A percentile compares a stretch with the other conserved stretches of the same genome.
phyloP scores from a whole-genome alignment of 2,329 filamentous ascomycete genomes.

The Myriosclerotinia curreyana region DNA sequence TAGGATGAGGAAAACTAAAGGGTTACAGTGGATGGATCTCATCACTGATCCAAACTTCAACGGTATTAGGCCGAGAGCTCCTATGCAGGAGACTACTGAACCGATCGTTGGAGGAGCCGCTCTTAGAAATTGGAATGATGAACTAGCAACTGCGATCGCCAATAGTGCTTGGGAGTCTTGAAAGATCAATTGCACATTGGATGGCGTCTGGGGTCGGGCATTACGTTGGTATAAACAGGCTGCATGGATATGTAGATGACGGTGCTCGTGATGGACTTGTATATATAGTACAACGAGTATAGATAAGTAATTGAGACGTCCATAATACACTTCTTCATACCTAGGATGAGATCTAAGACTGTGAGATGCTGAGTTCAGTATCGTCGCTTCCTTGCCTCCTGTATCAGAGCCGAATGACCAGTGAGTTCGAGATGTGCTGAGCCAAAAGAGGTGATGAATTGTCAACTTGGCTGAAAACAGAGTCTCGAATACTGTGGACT shows the following conservation, averaged over 20 bases:
- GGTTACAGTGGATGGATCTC: slow-evolving; percentile 11
- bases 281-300: neutral
- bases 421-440: neutral
- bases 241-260: neutral
- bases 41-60: neutral
- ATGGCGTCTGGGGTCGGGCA: neutral
- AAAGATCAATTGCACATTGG: too few species aligned
- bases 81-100: neutral
- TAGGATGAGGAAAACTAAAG: neutral
- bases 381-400: neutral
- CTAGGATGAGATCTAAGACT: neutral
- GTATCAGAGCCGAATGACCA: neutral
- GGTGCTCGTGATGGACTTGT: neutral
- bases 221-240: neutral
- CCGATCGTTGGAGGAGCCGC: neutral
- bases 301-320: neutral
- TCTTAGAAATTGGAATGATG: slow-evolving; percentile 2
- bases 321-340: neutral
- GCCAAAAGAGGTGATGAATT: neutral
- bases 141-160: neutral
- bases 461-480: neutral
- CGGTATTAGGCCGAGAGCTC: neutral
- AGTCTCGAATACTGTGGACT: neutral
- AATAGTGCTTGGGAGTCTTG: slow-evolving; percentile 22
- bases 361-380: neutral